Percentiles rank a stretch among this genome's conserved stretches.
Evolutionary conservation across 2,329 filamentous ascomycete species (phyloP).

Genomic region (Sporothrix protearum): DNA sequence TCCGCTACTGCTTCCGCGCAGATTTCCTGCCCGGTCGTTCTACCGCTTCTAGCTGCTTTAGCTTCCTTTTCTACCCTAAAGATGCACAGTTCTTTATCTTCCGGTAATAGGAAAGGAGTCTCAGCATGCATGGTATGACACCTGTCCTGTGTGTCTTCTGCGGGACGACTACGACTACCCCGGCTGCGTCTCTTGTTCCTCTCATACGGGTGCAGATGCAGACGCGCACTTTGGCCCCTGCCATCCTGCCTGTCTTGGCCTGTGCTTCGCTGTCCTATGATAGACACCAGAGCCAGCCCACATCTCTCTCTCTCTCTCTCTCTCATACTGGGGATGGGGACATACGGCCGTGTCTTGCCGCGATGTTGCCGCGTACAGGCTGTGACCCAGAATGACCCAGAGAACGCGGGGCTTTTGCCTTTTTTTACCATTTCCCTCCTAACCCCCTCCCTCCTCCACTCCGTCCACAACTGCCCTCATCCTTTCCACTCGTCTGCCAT

Average conservation of each 20-base stretch:
- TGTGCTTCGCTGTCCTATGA: slow-evolving; percentile 1
- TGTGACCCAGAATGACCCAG: background rate
- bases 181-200: background rate
- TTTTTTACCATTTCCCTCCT: slow-evolving; percentile 1
- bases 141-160: background rate
- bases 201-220: background rate
- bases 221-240: background rate
- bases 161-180: background rate
- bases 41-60: slow-evolving; percentile 1
- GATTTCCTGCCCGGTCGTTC: background rate
- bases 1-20: too few species aligned
- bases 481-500: background rate
- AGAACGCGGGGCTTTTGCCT: slow-evolving; percentile 13
- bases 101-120: background rate
- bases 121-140: slow-evolving; percentile 9
- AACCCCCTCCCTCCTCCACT: background rate
- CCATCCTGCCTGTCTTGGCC: slow-evolving; percentile 8
- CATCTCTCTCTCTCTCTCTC: background rate
- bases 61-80: background rate
- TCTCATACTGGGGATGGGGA: background rate
- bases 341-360: slow-evolving; percentile 12
- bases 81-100: background rate
- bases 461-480: background rate
- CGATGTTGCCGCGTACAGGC: slow-evolving; percentile 7
- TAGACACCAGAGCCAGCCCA: background rate